phyloP scores from a whole-genome alignment of 2,329 filamentous ascomycete species.

The Epichloe sylvatica region DNA sequence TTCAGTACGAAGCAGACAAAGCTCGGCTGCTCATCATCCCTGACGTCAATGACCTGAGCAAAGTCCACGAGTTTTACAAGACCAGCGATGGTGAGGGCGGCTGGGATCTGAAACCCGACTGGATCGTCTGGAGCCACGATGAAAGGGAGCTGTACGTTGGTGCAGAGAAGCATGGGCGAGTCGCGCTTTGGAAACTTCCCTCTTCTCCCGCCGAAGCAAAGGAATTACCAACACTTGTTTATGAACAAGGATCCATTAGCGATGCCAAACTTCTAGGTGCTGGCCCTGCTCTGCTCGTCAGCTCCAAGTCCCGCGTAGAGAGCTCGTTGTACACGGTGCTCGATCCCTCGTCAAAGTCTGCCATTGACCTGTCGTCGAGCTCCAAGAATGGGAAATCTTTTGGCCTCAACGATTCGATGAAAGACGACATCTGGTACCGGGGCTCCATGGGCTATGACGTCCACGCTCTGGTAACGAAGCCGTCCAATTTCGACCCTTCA shows the following conservation, averaged over 20 bases:
- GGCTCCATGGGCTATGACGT: slow-evolving; percentile 51
- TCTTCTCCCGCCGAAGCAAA: slow-evolving; percentile 36
- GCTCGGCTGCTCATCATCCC: slow-evolving; percentile 51
- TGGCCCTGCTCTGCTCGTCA: slow-evolving; percentile 43
- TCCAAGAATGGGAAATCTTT: slow-evolving; percentile 52
- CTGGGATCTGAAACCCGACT: slow-evolving; percentile 46
- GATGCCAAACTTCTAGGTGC: slow-evolving; percentile 39
- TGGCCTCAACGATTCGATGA: slow-evolving; percentile 48
- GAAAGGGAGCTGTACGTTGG: slow-evolving; percentile 55
- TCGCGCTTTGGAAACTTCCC: slow-evolving; percentile 48
- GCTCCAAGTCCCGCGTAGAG: slow-evolving; percentile 55
- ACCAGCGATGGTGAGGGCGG: slow-evolving; percentile 47
- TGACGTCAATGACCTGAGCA: slow-evolving; percentile 42
- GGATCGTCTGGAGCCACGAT: slow-evolving; percentile 42
- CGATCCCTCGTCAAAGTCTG: slow-evolving; percentile 26
- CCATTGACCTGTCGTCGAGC: slow-evolving; percentile 44
- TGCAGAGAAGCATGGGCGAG: slow-evolving; percentile 54
- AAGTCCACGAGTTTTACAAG: slow-evolving; percentile 48
- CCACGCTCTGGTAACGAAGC: slow-evolving; percentile 55
- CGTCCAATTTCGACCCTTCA: slow-evolving; percentile 49
- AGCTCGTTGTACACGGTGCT: slow-evolving; percentile 55
- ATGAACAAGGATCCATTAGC: slow-evolving; percentile 38
- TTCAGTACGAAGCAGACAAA: slow-evolving; percentile 66
- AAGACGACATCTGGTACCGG: slow-evolving; percentile 55
- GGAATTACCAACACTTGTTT: slow-evolving; percentile 34